These are phyloP conservation scores for Globisporangium okanoganense DNA, from an alignment of 352 stramenopile genomes.

Conservation along the genomic window DNA sequence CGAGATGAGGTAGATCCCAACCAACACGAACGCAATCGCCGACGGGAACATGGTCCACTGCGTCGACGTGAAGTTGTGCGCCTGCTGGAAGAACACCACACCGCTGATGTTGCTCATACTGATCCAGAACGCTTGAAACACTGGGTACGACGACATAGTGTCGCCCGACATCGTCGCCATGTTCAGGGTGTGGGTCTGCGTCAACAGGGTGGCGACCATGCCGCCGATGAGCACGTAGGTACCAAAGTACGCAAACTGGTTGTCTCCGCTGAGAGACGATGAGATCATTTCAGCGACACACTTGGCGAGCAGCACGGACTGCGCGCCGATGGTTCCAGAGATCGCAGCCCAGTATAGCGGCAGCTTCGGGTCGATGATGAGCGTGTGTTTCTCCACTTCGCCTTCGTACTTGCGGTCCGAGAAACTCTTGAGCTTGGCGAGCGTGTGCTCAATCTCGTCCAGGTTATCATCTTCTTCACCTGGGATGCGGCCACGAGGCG, in stretches of 20 bases:
- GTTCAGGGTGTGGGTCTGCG: conserved; percentile 84
- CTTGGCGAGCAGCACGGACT: conserved; percentile 83
- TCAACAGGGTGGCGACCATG: conserved; percentile 74
- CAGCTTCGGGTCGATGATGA: conserved; percentile 83
- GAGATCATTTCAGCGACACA: conserved; percentile 85
- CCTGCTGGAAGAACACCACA: conserved; percentile 87
- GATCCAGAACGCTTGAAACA: conserved; percentile 90
- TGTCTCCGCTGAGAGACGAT: conserved; percentile 73
- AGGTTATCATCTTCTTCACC: conserved; percentile 54
- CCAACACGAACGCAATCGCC: conserved; percentile 64
- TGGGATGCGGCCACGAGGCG: conserved; percentile 27
- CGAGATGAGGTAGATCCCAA: conserved; percentile 76
- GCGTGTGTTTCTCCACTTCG: conserved; percentile 79
- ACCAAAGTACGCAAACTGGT: conserved; percentile 84
- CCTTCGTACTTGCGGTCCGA: conserved; percentile 46
- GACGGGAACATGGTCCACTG: conserved; percentile 84
- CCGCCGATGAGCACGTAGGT: conserved; percentile 76
- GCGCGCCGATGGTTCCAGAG: conserved; percentile 76
- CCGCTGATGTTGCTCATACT: conserved; percentile 85
- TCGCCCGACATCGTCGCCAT: conserved; percentile 82
- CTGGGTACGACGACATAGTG: conserved; percentile 82
- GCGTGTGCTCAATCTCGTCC: conserved; percentile 44
- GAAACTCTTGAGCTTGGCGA: conserved; percentile 45
- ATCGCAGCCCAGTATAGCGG: conserved; percentile 86
- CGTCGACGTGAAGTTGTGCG: conserved; percentile 70